Base-by-base conservation (phyloP, 352 stramenopile species). In the Pythium periplocum region DNA sequence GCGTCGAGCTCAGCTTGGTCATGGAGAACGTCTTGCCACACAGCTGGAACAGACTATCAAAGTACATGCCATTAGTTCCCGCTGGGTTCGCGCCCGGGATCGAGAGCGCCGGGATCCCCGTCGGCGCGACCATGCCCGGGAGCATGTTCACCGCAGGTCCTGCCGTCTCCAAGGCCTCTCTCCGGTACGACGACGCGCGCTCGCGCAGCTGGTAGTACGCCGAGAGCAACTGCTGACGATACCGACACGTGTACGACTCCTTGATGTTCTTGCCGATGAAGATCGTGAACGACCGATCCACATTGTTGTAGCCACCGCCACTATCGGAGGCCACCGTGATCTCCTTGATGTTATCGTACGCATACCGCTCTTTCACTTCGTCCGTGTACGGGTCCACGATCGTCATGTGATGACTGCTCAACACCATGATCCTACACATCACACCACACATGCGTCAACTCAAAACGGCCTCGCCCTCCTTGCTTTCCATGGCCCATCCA, bases 281-380 rank as follows among this genome's bases (percentile, higher is more conserved):
- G 48, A 95, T 78, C 33, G 79, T 91, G 60, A 95, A 93, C 37
- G 75, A 68, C 12, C 80, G 64, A 51, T 93, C 80, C 9, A 78
- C 70, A 45, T 87, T 90, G 43, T 82, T 74, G 2, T 73, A 74
- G 30, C 59, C 55, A 47, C 78, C 75, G 50, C 78, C 75, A 37
- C 62, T 79, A 47, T 92, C 81, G 2, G 75, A 75, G 7, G 83
- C 81, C 35, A 90, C 71, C 31, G 78, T 93, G 51, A 93, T 90
- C 64, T 93, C 85, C 54, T 89, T 93, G 53, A 95, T 95, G 57
- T 90, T 90, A 53, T 91, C 80, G 53, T 90, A 95, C 38, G 80
- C 73, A 46, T 91, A 93, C 34, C 81, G 82, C 59, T 95, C 85
- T 47, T 91, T 93, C 32, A 92, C 81, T 56, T 93, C 80, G 33